These are phyloP conservation scores for Cymbopogon flexuosus DNA, from an alignment of 202 grass and related monocot genomes.

Conservation along the genomic window DNA sequence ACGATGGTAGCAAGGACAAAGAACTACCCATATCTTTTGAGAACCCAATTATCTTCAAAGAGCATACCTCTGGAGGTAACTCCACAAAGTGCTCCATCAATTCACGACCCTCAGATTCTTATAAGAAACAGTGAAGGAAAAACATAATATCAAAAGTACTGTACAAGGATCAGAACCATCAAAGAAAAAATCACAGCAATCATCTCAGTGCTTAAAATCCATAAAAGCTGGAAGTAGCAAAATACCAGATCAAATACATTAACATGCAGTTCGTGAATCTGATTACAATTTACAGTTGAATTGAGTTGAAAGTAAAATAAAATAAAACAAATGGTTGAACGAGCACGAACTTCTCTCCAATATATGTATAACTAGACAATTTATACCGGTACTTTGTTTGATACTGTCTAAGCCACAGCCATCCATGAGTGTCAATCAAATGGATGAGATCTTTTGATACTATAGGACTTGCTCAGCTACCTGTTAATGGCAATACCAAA, in stretches of 20 bases:
- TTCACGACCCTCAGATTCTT: conserved; percentile 50
- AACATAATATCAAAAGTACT: conserved; percentile 20
- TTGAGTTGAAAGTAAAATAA: conserved; percentile 10
- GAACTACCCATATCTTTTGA: conserved; percentile 96
- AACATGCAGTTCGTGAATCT: not conserved
- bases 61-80: conserved; percentile 85
- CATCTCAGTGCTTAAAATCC: conserved; percentile 1
- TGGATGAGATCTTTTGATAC: not conserved
- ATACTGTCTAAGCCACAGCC: not conserved
- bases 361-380: not conserved
- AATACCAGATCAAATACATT: conserved; percentile 15
- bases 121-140: conserved; percentile 6
- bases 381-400: not conserved
- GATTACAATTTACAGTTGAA: conserved; percentile 4
- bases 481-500: not conserved
- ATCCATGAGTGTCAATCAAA: not conserved
- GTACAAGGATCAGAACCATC: conserved; percentile 13
- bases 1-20: conserved; percentile 83
- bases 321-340: not conserved
- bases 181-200: conserved; percentile 5
- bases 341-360: not conserved
- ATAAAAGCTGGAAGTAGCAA: conserved; percentile 14
- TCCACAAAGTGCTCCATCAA: conserved; percentile 68
- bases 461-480: not conserved
- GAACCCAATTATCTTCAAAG: conserved; percentile 85